Evolutionary conservation across 2,329 filamentous ascomycete species (phyloP).

Genomic region (Botryotinia calthae): DNA sequence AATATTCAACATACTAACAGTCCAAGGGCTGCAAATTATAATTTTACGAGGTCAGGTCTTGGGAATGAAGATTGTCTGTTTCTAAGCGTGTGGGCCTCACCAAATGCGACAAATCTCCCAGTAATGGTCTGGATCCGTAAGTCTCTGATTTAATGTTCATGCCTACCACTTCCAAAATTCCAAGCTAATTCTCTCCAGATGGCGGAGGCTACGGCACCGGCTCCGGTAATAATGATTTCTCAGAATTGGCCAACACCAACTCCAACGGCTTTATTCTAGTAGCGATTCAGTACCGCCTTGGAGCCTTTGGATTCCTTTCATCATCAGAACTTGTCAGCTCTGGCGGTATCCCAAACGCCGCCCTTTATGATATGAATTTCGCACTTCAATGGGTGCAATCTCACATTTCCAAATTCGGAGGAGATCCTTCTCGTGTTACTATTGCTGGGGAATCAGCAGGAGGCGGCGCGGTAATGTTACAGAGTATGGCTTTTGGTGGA

Average conservation of each 20-base stretch:
- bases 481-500: constrained; percentile 38
- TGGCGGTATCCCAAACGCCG: constrained; percentile 58
- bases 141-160: not conserved
- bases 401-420: constrained; percentile 53
- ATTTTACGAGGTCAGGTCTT: constrained; percentile 22
- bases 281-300: constrained; percentile 62
- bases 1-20: not conserved
- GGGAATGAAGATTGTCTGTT: constrained; percentile 41
- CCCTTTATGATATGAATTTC: constrained; percentile 59
- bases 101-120: constrained; percentile 41
- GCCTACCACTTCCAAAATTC: constrained; percentile 10
- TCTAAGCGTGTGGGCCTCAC: constrained; percentile 41
- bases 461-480: constrained; percentile 49
- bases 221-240: constrained; percentile 39
- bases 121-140: constrained; percentile 43
- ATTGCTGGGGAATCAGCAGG: constrained; percentile 57
- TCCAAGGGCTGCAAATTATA: constrained; percentile 18
- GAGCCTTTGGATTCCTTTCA: constrained; percentile 67
- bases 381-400: constrained; percentile 57
- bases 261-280: constrained; percentile 53
- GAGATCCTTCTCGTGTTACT: constrained; percentile 51
- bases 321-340: constrained; percentile 53
- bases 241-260: constrained; percentile 47
- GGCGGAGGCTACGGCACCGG: constrained; percentile 37
- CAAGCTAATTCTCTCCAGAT: constrained; percentile 38